Base-by-base conservation (phyloP, 2,329 filamentous ascomycete species). In the Tolypocladium tropicale region DNA sequence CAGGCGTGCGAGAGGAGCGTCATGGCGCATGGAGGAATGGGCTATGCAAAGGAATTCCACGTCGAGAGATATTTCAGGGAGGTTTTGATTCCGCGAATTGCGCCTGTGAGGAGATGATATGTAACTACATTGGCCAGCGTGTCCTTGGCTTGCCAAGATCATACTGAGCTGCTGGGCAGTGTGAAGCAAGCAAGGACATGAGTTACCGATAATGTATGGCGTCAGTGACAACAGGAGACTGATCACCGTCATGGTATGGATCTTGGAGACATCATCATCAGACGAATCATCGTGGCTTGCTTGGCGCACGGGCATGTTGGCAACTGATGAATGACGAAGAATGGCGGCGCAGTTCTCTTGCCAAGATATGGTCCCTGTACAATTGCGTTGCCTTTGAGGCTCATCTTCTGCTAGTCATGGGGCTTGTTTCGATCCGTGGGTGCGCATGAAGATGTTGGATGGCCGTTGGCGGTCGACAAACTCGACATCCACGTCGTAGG, bases 91-190 rank as follows among this genome's bases (percentile, higher is more conserved):
- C 83, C 84, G 3, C 70, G 84, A 11, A 83, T 88, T 55, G 83
- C 84, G 12, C 84, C 83, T 0, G 78, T 87, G 0, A 84, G 60
- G 87, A 90, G 72, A 90, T 90, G 87, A 88, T 90, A 53, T 72
- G 88, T 74, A 90, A 89, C 61, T 89, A 83, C 66, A 79, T 90
- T 16, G 78, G 79, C 2, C 85, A 89, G 67, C 88, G 82, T 71
- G 85, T 82, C 0, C 68, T 90, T 14, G 72, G 77, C 3, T 63
- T 89, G 25, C 86, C 86, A 5, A 55, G 37, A 37, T 55, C 54
- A 30, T 52, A 55, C 16, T 54, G 43, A 55, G 34, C 34, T 6
- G 34, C 6, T 18, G 34, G 34, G 34, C 14, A 16, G 34, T 36
- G 34, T n/a, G n/a, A n/a, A n/a, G n/a, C n/a, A n/a, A n/a, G n/a